Evolutionary conservation across 106 monocot species (phyloP).

Genomic region (Allium cepa): DNA sequence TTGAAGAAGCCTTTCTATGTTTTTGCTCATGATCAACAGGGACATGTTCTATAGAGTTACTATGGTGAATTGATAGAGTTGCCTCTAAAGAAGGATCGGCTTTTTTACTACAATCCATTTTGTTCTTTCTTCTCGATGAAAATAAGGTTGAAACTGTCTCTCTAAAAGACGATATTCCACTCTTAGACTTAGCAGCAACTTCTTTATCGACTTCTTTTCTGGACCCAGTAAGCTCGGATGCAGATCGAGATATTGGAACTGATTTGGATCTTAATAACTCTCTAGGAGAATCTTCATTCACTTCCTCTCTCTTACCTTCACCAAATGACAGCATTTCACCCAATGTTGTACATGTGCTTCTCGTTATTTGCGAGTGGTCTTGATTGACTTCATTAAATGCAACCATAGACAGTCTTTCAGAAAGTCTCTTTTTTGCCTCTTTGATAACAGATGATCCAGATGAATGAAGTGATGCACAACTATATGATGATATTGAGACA

Average conservation of each 20-base stretch:
- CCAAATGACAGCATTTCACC: constrained; percentile 44
- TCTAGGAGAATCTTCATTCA: constrained; percentile 1
- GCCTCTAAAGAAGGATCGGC: constrained; percentile 4
- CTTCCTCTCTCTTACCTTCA: constrained; percentile 20
- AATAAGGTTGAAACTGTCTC: constrained; percentile 56
- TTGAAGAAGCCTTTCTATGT: background rate
- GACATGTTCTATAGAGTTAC: constrained; percentile 1
- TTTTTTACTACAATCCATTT: constrained; percentile 3
- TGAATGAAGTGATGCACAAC: constrained; percentile 20
- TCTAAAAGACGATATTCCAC: constrained; percentile 48
- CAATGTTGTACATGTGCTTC: constrained; percentile 51
- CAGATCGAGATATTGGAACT: constrained; percentile 26
- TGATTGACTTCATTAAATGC: constrained; percentile 19
- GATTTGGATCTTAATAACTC: constrained; percentile 41
- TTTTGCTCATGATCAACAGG: background rate
- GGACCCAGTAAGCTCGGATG: constrained; percentile 8
- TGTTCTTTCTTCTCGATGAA: constrained; percentile 33
- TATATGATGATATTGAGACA: constrained; percentile 24
- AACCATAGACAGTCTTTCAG: constrained; percentile 50
- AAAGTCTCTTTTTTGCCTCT: constrained; percentile 65
- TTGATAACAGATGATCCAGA: constrained; percentile 41
- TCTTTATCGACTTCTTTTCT: constrained; percentile 14
- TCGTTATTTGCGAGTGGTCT: constrained; percentile 18
- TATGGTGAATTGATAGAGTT: constrained; percentile 6
- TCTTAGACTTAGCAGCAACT: constrained; percentile 25